Percentiles rank a stretch among this genome's conserved stretches.
Conservation (phyloP, 345 rosid species). For the Erodium maritimum region DNA sequence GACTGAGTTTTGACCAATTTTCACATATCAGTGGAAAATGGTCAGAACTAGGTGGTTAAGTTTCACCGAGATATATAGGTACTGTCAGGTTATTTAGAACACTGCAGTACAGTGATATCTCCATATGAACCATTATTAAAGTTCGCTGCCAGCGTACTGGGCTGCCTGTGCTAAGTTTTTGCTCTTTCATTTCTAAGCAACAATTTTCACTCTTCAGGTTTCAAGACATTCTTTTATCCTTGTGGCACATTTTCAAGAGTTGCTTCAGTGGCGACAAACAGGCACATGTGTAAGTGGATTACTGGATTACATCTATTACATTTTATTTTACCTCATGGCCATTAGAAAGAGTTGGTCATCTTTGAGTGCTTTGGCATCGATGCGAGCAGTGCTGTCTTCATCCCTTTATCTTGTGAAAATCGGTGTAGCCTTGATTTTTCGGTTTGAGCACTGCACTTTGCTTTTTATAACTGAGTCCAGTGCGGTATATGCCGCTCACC, state of each 20-base stretch:
- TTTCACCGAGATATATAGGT: no score
- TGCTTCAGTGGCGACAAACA: slow-evolving; percentile 68
- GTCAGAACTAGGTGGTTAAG: no score
- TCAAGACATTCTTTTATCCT: slow-evolving; percentile 77
- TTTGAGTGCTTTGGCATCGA: neutral
- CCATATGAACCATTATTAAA: neutral
- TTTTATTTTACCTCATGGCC: neutral
- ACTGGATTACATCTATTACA: neutral
- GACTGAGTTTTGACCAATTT: no score
- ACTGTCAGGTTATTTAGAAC: no score
- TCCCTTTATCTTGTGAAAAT: no score
- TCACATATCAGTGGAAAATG: no score
- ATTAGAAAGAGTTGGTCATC: neutral
- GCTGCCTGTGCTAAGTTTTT: no score
- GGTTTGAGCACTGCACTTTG: no score
- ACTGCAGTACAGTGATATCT: neutral
- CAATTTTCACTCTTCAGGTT: slow-evolving; percentile 31
- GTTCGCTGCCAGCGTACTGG: neutral
- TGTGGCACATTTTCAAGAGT: slow-evolving; percentile 85
- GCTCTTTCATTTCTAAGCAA: slow-evolving; percentile 3
- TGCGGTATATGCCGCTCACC: no score
- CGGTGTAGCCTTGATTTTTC: no score
- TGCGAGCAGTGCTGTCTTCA: neutral
- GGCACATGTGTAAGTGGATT: slow-evolving; percentile 69
- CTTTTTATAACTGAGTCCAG: no score